These are phyloP conservation scores for Alternaria alternata DNA, from an alignment of 2,329 filamentous ascomycete species.

Conservation along the genomic window DNA sequence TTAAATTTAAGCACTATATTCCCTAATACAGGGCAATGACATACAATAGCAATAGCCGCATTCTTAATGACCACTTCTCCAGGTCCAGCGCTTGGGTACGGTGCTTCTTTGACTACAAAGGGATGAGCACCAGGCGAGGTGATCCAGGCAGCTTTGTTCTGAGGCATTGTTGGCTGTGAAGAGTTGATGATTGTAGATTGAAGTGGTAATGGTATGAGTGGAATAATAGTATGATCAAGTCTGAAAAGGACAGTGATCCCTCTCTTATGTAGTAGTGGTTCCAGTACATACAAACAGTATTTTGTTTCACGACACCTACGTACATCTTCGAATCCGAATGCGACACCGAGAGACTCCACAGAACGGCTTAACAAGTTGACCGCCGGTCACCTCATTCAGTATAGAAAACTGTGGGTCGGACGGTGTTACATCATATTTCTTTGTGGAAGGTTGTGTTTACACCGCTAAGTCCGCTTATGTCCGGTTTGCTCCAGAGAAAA, in stretches of 20 bases:
- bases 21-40: rapidly evolving
- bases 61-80: background rate
- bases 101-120: background rate
- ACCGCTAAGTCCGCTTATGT: background rate
- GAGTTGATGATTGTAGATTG: background rate
- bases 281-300: background rate
- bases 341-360: background rate
- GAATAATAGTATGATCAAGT: background rate
- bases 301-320: background rate
- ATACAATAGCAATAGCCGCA: background rate
- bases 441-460: background rate
- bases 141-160: background rate
- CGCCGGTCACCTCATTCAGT: background rate
- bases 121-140: background rate
- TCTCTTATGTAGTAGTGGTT: background rate
- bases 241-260: background rate
- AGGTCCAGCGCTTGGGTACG: background rate
- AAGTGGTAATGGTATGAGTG: background rate
- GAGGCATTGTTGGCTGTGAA: background rate
- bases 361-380: background rate
- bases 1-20: background rate
- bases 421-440: background rate
- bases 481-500: background rate
- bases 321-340: background rate
- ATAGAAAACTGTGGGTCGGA: rapidly evolving